Evolutionary conservation across 345 rosid genomes (phyloP).

Genomic region (Citrus trifoliata): DNA sequence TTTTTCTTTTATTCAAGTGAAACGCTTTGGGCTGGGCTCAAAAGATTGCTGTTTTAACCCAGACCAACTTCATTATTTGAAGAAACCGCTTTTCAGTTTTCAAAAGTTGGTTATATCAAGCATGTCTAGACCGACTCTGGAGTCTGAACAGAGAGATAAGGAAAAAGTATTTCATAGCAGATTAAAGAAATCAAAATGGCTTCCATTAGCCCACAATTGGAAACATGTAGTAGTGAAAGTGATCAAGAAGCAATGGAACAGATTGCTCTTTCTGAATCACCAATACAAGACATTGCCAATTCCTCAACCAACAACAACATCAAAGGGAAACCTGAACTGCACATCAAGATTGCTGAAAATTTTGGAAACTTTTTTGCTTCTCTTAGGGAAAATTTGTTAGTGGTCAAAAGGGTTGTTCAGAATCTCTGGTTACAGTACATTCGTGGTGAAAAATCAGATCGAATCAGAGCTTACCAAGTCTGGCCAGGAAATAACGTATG

Average conservation of each 20-base stretch:
- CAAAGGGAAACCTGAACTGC: background rate
- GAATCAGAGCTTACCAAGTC: conserved; percentile 32
- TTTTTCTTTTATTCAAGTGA: too few species aligned
- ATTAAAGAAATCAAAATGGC: background rate
- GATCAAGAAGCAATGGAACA: conserved; percentile 13
- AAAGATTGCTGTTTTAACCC: background rate
- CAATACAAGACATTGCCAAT: background rate
- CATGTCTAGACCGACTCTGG: background rate
- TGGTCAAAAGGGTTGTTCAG: conserved; percentile 7
- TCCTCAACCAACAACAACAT: background rate
- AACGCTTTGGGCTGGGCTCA: background rate
- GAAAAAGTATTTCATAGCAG: background rate
- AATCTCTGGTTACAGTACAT: conserved; percentile 20
- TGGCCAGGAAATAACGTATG: conserved; percentile 46
- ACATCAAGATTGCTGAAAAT: background rate
- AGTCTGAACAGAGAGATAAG: background rate
- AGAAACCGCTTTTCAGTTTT: conserved; percentile 28
- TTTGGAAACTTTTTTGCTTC: background rate
- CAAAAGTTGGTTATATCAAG: conserved; percentile 8
- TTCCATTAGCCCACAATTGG: background rate
- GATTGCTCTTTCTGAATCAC: conserved; percentile 11
- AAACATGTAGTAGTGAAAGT: background rate
- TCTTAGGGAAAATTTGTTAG: background rate
- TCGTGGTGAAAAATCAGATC: conserved; percentile 15
- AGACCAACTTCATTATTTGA: too few species aligned